phyloP scores from a whole-genome alignment of 1,284 basidiomycete genomes.

The Megacollybia platyphylla region DNA sequence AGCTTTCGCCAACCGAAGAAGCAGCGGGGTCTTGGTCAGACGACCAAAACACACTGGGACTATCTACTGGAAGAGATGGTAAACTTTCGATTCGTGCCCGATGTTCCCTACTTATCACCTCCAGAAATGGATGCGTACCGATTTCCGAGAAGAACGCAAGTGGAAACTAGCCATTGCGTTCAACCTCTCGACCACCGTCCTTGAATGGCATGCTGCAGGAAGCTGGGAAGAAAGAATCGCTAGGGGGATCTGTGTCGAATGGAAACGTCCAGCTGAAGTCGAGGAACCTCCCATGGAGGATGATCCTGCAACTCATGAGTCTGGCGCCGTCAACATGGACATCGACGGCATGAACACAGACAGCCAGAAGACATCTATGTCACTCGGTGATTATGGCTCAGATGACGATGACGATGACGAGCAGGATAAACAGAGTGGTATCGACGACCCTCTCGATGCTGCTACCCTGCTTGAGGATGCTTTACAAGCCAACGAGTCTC shows the following conservation, averaged over 20 bases:
- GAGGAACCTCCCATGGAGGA: conserved; percentile 10
- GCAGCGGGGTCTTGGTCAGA: conserved; percentile 67
- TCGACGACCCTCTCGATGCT: conserved; percentile 47
- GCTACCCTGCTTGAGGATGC: conserved; percentile 35
- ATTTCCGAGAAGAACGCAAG: conserved; percentile 86
- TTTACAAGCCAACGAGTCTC: conserved; percentile 20
- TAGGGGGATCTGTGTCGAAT: conserved; percentile 59
- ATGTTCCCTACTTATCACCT: conserved; percentile 5
- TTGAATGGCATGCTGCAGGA: conserved; percentile 78
- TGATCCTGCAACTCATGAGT: conserved; percentile 16
- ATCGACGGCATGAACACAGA: conserved; percentile 6
- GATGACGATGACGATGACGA: conserved; percentile 59
- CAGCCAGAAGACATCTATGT: conserved; percentile 13
- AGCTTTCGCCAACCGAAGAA: conserved; percentile 94
- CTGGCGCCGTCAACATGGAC: conserved; percentile 4
- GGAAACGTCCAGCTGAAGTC: conserved; percentile 30
- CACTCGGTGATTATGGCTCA: conserved; percentile 35
- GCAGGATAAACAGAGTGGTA: conserved; percentile 34
- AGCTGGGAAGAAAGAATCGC: conserved; percentile 50
- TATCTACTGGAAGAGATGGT: conserved; percentile 96
- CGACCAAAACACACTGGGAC: conserved; percentile 90
- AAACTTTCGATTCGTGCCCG: conserved; percentile 13
- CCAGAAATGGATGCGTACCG: conserved; percentile 93
- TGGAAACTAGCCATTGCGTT: conserved; percentile 89
- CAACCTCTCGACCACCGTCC: conserved; percentile 73